phyloP scores from a whole-genome alignment of 2,329 filamentous ascomycete genomes.

The Colletotrichum tanaceti region DNA sequence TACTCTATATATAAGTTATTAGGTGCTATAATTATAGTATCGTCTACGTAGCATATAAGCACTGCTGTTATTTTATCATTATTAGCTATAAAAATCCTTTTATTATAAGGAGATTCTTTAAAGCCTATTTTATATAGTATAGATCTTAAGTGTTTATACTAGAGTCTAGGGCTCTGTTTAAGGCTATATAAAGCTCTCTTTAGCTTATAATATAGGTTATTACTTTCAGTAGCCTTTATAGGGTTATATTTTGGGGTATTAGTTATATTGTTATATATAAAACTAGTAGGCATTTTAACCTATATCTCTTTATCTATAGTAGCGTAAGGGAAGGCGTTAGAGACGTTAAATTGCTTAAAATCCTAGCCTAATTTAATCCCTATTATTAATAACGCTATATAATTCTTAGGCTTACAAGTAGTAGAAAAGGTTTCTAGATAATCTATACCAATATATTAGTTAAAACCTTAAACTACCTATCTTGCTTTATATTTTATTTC shows the following conservation, averaged over 20 bases:
- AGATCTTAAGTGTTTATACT: not conserved
- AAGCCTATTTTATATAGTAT: not conserved
- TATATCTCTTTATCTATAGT: constrained; percentile 1
- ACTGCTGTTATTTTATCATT: not conserved
- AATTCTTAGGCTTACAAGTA: not conserved
- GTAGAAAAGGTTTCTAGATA: too few species aligned
- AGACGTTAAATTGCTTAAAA: not conserved
- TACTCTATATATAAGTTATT: too few species aligned
- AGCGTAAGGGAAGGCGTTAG: not conserved
- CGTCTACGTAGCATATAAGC: not conserved
- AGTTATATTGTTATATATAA: not conserved
- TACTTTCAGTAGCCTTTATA: too few species aligned
- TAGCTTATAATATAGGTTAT: too few species aligned
- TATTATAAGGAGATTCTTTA: not conserved
- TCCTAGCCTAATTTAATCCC: not conserved
- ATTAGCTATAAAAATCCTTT: not conserved
- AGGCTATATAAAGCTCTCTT: too few species aligned
- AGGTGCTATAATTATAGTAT: not conserved
- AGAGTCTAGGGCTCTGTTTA: not conserved
- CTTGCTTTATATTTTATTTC: too few species aligned
- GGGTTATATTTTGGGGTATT: not conserved
- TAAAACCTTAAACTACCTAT: too few species aligned
- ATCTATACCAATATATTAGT: too few species aligned
- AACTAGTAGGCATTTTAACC: not conserved
- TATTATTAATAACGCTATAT: not conserved